A percentile compares a stretch with the other conserved stretches of the same genome.
Evolutionary conservation across 2,329 filamentous ascomycete species (phyloP).

Genomic region (Sporothrix sp.): DNA sequence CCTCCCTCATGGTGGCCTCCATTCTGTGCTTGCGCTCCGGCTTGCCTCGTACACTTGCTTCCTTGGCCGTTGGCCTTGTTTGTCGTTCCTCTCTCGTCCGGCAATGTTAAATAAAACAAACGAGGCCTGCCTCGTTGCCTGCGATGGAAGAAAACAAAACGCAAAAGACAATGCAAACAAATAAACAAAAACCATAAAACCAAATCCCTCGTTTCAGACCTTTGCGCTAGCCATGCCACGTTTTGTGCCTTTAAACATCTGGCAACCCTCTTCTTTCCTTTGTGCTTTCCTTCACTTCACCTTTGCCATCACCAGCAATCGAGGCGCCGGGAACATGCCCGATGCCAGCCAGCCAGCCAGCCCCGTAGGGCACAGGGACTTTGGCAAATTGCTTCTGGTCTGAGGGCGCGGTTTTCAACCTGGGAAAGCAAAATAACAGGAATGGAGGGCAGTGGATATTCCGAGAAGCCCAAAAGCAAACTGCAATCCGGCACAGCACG

Average conservation of each 20-base stretch:
- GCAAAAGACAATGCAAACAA: background rate
- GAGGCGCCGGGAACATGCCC: too few relatives aligned
- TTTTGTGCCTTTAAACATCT: background rate
- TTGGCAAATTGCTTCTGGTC: too few relatives aligned
- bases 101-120: background rate
- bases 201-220: background rate
- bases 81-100: background rate
- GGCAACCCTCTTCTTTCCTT: background rate
- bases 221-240: background rate
- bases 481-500: conserved; percentile 1
- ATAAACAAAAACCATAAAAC: background rate
- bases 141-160: background rate
- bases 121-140: conserved; percentile 4
- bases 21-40: background rate
- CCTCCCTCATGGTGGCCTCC: too few relatives aligned
- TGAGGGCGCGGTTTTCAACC: too few relatives aligned
- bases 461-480: background rate
- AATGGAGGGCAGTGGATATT: background rate
- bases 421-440: too few relatives aligned
- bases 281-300: background rate
- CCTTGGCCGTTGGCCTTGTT: background rate
- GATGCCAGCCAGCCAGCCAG: too few relatives aligned
- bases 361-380: too few relatives aligned
- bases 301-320: background rate
- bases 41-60: conserved; percentile 10